Evolutionary conservation across 2,329 filamentous ascomycete species (phyloP).

Genomic region (Scedosporium apiospermum): DNA sequence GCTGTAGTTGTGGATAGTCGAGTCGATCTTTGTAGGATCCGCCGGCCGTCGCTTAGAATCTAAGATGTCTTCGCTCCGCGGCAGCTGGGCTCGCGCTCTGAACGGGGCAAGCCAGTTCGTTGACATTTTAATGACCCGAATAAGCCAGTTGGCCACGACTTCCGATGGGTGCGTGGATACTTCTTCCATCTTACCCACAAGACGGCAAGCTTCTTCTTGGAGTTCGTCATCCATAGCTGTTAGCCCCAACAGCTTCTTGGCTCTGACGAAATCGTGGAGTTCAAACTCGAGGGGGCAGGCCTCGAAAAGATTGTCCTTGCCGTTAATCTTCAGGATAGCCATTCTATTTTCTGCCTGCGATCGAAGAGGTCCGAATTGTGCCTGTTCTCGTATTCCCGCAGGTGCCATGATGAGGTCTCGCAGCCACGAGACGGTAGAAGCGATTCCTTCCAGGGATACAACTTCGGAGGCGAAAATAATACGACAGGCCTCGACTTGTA

Average conservation of each 20-base stretch:
- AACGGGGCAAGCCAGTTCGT: slow-evolving; percentile 47
- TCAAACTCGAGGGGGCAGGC: slow-evolving; percentile 45
- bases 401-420: slow-evolving; percentile 47
- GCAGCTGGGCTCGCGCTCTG: slow-evolving; percentile 45
- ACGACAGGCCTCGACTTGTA: slow-evolving; percentile 49
- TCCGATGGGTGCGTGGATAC: slow-evolving; percentile 39
- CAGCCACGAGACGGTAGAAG: slow-evolving; percentile 40
- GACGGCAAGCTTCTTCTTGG: slow-evolving; percentile 48
- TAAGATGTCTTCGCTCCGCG: slow-evolving; percentile 45
- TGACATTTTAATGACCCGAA: slow-evolving; percentile 40
- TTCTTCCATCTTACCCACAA: slow-evolving; percentile 47
- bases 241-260: slow-evolving; percentile 43
- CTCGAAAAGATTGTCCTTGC: slow-evolving; percentile 48
- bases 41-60: slow-evolving; percentile 38
- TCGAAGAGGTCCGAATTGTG: slow-evolving; percentile 38
- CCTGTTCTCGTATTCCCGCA: slow-evolving; percentile 29
- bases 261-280: slow-evolving; percentile 42
- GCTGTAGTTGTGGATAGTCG: slow-evolving; percentile 49
- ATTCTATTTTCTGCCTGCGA: slow-evolving; percentile 36
- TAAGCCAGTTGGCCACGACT: slow-evolving; percentile 43
- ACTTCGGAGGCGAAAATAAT: slow-evolving; percentile 47
- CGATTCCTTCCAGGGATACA: slow-evolving; percentile 28
- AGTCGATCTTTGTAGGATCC: slow-evolving; percentile 46
- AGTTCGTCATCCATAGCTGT: slow-evolving; percentile 51
- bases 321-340: slow-evolving; percentile 43